Percentiles rank a stretch among this genome's conserved stretches.
These are phyloP conservation scores for Aureobasidium sp. DNA, from an alignment of 2,329 filamentous ascomycete species.

Conservation along the genomic window DNA sequence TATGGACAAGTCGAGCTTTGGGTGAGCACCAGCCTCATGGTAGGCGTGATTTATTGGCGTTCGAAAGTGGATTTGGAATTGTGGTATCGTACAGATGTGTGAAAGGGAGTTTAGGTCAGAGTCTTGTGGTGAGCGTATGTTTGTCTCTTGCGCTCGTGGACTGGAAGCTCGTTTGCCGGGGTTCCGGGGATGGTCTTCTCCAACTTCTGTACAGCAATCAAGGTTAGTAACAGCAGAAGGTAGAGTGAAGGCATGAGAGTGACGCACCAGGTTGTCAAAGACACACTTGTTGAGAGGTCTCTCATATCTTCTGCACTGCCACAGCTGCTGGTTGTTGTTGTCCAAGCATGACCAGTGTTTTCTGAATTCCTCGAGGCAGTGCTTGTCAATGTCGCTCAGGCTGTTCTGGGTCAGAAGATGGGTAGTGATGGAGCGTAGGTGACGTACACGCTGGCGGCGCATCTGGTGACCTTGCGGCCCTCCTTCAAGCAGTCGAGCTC, in stretches of 20 bases:
- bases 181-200: constrained; percentile 47
- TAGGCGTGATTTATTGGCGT: not conserved
- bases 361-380: constrained; percentile 85
- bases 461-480: constrained; percentile 91
- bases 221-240: not conserved
- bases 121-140: constrained; percentile 29
- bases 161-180: constrained; percentile 41
- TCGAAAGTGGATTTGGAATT: constrained; percentile 10
- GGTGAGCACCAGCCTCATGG: not conserved
- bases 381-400: constrained; percentile 90
- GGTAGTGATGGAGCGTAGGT: constrained; percentile 7
- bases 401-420: constrained; percentile 38
- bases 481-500: constrained; percentile 95
- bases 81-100: constrained; percentile 16
- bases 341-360: constrained; percentile 94
- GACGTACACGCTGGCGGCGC: constrained; percentile 89
- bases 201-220: constrained; percentile 34
- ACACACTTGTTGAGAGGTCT: constrained; percentile 92
- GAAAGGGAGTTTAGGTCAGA: constrained; percentile 1
- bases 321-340: constrained; percentile 95
- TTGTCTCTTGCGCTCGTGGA: constrained; percentile 43
- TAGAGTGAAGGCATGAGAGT: not conserved
- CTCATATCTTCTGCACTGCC: constrained; percentile 86
- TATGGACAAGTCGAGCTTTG: not conserved
- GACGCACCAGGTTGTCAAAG: constrained; percentile 83